Conservation (phyloP, 2,329 filamentous ascomycete species). For the Claviceps citrina region DNA sequence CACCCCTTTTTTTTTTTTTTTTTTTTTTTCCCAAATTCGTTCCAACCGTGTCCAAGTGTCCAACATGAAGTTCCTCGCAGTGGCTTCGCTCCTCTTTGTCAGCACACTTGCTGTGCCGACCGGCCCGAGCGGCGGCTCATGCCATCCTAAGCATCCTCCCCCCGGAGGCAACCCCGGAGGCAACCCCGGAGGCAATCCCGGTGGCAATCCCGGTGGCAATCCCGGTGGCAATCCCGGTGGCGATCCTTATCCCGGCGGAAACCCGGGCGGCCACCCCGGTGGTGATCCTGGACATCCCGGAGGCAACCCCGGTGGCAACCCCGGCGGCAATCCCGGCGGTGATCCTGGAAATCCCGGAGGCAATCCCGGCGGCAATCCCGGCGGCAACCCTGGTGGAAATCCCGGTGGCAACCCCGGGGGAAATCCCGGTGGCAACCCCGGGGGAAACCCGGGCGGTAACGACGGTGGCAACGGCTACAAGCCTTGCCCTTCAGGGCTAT, state of each 20-base stretch:
- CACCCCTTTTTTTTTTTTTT: neutral
- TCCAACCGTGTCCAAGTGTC: no score
- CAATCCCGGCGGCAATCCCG: neutral
- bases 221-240: neutral
- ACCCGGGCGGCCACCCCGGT: neutral
- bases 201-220: neutral
- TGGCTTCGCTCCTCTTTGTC: constrained; percentile 7
- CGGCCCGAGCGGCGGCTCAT: neutral
- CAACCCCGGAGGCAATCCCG: neutral
- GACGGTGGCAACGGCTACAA: neutral
- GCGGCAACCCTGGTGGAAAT: neutral
- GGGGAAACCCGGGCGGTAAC: neutral
- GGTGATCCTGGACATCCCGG: neutral
- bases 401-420: neutral
- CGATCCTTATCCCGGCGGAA: neutral
- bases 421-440: neutral
- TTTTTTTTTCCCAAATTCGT: no score
- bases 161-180: neutral
- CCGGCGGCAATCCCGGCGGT: neutral
- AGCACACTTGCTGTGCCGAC: constrained; percentile 9
- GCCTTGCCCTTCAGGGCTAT: constrained; percentile 4
- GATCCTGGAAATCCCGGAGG: neutral
- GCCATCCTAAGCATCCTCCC: constrained; percentile 2
- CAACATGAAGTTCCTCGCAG: constrained; percentile 9
- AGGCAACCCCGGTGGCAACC: neutral